phyloP scores from a whole-genome alignment of 805 yeast genomes.

The Hanseniaspora valbyensis region DNA sequence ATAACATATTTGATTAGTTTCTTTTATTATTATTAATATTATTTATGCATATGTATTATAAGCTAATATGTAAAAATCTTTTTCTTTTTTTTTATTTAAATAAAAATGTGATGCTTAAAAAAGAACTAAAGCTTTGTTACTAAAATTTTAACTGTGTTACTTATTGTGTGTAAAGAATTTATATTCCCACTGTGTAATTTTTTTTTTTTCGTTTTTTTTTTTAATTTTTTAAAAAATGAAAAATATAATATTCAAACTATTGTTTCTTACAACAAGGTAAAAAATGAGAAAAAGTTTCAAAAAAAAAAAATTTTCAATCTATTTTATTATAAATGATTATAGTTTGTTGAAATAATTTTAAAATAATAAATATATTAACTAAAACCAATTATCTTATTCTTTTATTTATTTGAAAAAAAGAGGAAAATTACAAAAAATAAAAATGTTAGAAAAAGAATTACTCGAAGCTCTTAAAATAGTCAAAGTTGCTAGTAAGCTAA shows the following conservation, averaged over 20 bases:
- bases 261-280: too few species aligned
- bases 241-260: too few species aligned
- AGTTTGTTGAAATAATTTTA: background rate
- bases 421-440: slow-evolving; percentile 19
- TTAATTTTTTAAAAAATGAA: too few species aligned
- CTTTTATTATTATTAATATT: background rate
- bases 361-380: background rate
- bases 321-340: background rate
- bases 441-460: slow-evolving; percentile 43
- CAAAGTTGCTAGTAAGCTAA: slow-evolving; percentile 68
- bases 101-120: too few species aligned
- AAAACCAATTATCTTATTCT: background rate
- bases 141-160: background rate
- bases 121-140: background rate
- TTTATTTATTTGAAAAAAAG: too few species aligned
- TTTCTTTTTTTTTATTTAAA: too few species aligned
- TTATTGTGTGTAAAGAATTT: background rate
- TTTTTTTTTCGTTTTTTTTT: too few species aligned
- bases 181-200: background rate
- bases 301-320: too few species aligned
- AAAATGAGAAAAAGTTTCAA: too few species aligned
- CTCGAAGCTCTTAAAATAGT: slow-evolving; percentile 82
- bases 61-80: background rate
- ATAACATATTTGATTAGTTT: background rate
- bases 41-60: background rate